Evolutionary conservation across 768 basidiomycete species (phyloP).

Genomic region (Lentinus brumalis): DNA sequence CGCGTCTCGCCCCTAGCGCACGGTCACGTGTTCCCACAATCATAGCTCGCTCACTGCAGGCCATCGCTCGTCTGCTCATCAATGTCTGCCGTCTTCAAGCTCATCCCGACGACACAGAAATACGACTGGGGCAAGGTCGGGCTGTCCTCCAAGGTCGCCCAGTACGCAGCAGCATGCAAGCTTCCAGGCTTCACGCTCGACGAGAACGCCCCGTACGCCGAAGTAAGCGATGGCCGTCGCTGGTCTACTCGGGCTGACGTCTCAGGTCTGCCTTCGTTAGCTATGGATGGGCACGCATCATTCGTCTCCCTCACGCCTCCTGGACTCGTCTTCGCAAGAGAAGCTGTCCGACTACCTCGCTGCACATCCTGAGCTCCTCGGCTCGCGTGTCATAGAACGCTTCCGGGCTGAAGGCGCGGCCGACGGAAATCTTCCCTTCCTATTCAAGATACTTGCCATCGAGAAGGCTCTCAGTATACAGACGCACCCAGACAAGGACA

Average conservation of each 20-base stretch:
- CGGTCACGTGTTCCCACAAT: not conserved
- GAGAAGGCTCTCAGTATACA: constrained; percentile 62
- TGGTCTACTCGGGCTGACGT: not conserved
- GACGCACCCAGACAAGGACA: constrained; percentile 58
- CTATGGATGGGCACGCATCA: constrained; percentile 99
- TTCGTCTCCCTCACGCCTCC: constrained; percentile 60
- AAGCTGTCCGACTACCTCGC: constrained; percentile 63
- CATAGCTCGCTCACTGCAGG: too few relatives aligned
- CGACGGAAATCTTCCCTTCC: constrained; percentile 44
- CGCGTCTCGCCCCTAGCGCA: not conserved
- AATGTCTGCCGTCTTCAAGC: constrained; percentile 62
- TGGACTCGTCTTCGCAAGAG: constrained; percentile 43
- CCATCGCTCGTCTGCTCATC: not conserved
- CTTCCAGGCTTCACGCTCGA: constrained; percentile 70
- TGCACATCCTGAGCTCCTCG: constrained; percentile 66
- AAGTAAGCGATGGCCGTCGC: constrained; percentile 56
- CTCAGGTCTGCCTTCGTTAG: constrained; percentile 41
- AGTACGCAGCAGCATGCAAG: constrained; percentile 65
- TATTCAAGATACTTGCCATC: constrained; percentile 63
- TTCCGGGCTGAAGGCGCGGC: constrained; percentile 27
- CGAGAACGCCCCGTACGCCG: constrained; percentile 82
- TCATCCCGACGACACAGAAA: constrained; percentile 80
- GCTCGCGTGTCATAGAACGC: constrained; percentile 22
- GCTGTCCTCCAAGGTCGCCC: constrained; percentile 77
- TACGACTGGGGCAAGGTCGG: constrained; percentile 98